Evolutionary conservation across 78 protist genomes (phyloP).

Genomic region (Ministeria vibrans): DNA sequence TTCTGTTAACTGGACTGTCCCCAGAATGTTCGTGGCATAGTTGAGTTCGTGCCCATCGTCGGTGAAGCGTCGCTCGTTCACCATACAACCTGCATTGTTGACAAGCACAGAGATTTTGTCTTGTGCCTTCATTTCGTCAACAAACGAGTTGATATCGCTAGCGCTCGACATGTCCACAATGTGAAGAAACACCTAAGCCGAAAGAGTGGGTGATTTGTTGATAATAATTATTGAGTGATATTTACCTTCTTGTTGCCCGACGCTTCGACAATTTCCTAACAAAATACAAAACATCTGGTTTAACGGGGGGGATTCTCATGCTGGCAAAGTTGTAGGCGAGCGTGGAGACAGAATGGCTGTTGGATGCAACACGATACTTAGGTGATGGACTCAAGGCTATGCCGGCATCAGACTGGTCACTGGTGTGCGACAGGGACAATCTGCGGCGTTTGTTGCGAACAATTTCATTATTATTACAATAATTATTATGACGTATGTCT

Average conservation of each 20-base stretch:
- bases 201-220: no score
- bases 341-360: no score
- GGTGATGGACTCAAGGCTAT: no score
- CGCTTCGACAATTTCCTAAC: not conserved
- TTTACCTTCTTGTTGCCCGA: no score
- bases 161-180: not conserved
- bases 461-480: no score
- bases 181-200: not conserved
- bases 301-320: not conserved
- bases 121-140: not conserved
- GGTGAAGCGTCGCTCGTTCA: not conserved
- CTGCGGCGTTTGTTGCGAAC: no score
- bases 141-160: not conserved
- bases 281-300: not conserved
- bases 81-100: not conserved
- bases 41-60: not conserved
- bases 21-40: not conserved
- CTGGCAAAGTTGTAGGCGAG: no score
- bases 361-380: no score
- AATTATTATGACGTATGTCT: no score
- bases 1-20: not conserved
- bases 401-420: no score
- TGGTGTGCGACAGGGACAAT: no score
- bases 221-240: no score
- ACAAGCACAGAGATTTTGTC: not conserved